phyloP scores from a whole-genome alignment of 108 stramenopile species.

The Conticribra weissflogii region DNA sequence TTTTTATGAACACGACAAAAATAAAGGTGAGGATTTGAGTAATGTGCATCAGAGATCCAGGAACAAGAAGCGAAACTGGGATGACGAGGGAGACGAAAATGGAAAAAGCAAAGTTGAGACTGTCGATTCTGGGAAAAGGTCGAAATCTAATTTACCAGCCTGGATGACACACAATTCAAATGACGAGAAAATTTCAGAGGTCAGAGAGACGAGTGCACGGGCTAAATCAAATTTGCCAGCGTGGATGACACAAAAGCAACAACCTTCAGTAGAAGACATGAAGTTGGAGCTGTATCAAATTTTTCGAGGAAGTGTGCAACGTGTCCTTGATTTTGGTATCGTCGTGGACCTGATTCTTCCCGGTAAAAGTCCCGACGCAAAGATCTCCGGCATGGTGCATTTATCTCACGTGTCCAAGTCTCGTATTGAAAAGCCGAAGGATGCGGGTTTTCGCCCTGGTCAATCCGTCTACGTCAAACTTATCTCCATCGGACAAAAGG shows the following conservation, averaged over 20 bases:
- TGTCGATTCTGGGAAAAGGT: slow-evolving; percentile 32
- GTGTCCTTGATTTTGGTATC: slow-evolving; percentile 92
- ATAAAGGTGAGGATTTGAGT: slow-evolving; percentile 10
- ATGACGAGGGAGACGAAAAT: slow-evolving; percentile 17
- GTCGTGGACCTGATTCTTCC: slow-evolving; percentile 74
- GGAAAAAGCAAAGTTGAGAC: not conserved
- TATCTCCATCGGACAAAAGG: slow-evolving; percentile 68
- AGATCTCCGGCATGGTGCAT: slow-evolving; percentile 89
- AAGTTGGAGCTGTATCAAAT: slow-evolving; percentile 78
- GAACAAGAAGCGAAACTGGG: slow-evolving; percentile 37
- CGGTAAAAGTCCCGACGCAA: not conserved
- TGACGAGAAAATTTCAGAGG: slow-evolving; percentile 1
- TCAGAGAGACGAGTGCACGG: slow-evolving; percentile 52
- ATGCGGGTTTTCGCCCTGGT: slow-evolving; percentile 71
- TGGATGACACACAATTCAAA: slow-evolving; percentile 41
- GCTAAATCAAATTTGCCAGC: slow-evolving; percentile 82
- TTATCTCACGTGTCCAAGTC: slow-evolving; percentile 74
- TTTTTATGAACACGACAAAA: slow-evolving; percentile 74
- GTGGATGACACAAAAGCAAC: slow-evolving; percentile 79
- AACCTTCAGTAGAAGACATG: slow-evolving; percentile 23
- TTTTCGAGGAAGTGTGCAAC: slow-evolving; percentile 79
- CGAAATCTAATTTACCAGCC: slow-evolving; percentile 48
- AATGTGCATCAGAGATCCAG: slow-evolving; percentile 39
- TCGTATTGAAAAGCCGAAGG: slow-evolving; percentile 48
- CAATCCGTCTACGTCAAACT: slow-evolving; percentile 92